These are phyloP conservation scores for Trametes hirsuta DNA, from an alignment of 1,284 basidiomycete species.

Conservation along the genomic window DNA sequence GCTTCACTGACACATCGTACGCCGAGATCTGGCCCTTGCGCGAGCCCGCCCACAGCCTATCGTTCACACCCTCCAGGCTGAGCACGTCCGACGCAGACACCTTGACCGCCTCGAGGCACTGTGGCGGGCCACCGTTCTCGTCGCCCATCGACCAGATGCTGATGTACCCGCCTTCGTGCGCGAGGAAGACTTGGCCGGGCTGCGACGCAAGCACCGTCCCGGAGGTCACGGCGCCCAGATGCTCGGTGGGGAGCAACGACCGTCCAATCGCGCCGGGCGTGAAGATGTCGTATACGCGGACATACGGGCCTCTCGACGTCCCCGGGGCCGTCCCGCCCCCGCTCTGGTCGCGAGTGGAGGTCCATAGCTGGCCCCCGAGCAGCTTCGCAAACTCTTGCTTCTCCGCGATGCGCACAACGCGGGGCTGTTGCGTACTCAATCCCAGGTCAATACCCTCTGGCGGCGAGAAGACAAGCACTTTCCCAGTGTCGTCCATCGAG, in stretches of 20 bases:
- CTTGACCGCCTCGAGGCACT: constrained; percentile 73
- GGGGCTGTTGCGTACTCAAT: constrained; percentile 52
- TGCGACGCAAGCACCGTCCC: constrained; percentile 78
- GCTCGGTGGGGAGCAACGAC: constrained; percentile 58
- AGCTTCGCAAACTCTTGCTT: constrained; percentile 81
- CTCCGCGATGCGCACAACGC: constrained; percentile 76
- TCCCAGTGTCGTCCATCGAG: constrained; percentile 83
- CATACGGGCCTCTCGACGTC: constrained; percentile 63
- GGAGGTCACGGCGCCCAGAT: constrained; percentile 80
- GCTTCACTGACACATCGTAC: constrained; percentile 72
- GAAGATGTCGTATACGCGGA: constrained; percentile 80
- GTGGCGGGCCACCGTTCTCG: constrained; percentile 51
- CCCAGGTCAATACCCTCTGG: constrained; percentile 40
- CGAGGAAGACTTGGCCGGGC: constrained; percentile 78
- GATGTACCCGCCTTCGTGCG: constrained; percentile 91
- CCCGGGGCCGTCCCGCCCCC: constrained; percentile 42
- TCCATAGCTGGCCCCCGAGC: constrained; percentile 81
- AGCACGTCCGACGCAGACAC: constrained; percentile 81
- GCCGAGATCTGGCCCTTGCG: constrained; percentile 84
- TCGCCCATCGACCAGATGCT: constrained; percentile 72
- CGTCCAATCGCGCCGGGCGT: constrained; percentile 51
- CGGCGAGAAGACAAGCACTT: constrained; percentile 73
- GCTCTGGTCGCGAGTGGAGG: constrained; percentile 58
- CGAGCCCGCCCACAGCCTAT: constrained; percentile 85
- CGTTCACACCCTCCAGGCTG: constrained; percentile 78